These are phyloP conservation scores for Aspergillus sp. DNA, from an alignment of 2,329 filamentous ascomycete species.

Conservation along the genomic window DNA sequence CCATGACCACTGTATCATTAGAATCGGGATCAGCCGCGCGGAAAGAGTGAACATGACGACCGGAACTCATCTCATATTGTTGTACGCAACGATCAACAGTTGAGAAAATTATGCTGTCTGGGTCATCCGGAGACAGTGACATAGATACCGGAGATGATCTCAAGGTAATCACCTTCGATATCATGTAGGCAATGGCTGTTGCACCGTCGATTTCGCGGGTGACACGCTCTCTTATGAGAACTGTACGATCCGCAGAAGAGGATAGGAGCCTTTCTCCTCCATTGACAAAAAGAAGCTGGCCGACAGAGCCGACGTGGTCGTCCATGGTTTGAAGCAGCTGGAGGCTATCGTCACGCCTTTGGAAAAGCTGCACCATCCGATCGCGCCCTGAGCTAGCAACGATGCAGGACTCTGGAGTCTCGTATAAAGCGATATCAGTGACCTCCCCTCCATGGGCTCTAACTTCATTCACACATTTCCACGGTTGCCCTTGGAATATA, in stretches of 20 bases:
- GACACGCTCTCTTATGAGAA: constrained; percentile 78
- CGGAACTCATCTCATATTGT: constrained; percentile 63
- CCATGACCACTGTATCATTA: constrained; percentile 78
- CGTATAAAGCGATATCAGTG: constrained; percentile 73
- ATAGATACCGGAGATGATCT: constrained; percentile 88
- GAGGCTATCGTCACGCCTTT: constrained; percentile 58
- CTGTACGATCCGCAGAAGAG: constrained; percentile 81
- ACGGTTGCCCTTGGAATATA: constrained; percentile 49
- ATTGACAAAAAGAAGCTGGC: constrained; percentile 71
- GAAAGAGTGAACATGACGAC: constrained; percentile 70
- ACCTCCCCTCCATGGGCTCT: constrained; percentile 88
- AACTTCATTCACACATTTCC: constrained; percentile 65
- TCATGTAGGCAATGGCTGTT: constrained; percentile 72
- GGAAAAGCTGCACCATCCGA: constrained; percentile 90
- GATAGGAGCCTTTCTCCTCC: constrained; percentile 74
- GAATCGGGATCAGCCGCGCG: constrained; percentile 79
- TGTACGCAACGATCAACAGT: constrained; percentile 63
- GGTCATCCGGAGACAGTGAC: constrained; percentile 64
- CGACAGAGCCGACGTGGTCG: constrained; percentile 87
- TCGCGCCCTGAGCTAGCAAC: constrained; percentile 85
- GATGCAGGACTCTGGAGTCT: constrained; percentile 61
- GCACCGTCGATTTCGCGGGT: constrained; percentile 57
- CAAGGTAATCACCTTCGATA: constrained; percentile 73
- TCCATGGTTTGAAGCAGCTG: constrained; percentile 86
- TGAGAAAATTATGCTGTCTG: constrained; percentile 57